Base-by-base conservation (phyloP, 2,329 filamentous ascomycete genomes). In the Tricladium varicosporioides region DNA sequence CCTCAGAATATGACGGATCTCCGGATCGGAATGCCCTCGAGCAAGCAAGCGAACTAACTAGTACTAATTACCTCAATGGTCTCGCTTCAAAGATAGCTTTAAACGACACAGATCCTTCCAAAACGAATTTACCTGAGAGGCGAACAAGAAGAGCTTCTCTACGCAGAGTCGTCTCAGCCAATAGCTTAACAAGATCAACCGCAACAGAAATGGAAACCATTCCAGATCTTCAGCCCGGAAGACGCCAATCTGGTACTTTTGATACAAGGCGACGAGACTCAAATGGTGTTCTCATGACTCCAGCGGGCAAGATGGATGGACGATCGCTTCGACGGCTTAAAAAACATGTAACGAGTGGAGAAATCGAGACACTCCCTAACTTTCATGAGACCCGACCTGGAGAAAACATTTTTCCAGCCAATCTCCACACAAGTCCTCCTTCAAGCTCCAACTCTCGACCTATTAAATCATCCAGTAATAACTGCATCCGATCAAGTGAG, bases 301-400 rank as follows among this genome's bases (percentile, higher is more conserved):
- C 22, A 11, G 44, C 43, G 15, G 58, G 58, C 5, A 57, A 60
- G 40, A 13, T 57, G 16, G 58, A 60, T 51, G 46, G 54, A 15
- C 51, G 58, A n/a, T 58, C 56, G n/a, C 52, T 58, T n/a, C 53
- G 53, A 9, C 13, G 44, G 14, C 32, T 45, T 9, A 14, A 33
- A 27, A 18, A 42, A 18, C 22, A 16, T 8, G 15, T 19, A 31
- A 36, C 27, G 18, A 52, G 45, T 19, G 40, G 15, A 33, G 19
- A 52, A 33, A 15, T n/a, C 7, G 48, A 49, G 31, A 48, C 13
- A 31, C 18, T 10, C 3, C n/a, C 11, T 46, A 31, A 16, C 40
- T 44, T 27, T 31, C 11, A 19, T 19, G 15, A 9, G 2, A 13
- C 31, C 11, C 5, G 11, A 10, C 36, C 10, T 5, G 36, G 5